Evolutionary conservation across 257 asterid genomes (phyloP), one percentile per base, ranked within the genome.

Genomic region (Fraxinus cuspidata): DNA sequence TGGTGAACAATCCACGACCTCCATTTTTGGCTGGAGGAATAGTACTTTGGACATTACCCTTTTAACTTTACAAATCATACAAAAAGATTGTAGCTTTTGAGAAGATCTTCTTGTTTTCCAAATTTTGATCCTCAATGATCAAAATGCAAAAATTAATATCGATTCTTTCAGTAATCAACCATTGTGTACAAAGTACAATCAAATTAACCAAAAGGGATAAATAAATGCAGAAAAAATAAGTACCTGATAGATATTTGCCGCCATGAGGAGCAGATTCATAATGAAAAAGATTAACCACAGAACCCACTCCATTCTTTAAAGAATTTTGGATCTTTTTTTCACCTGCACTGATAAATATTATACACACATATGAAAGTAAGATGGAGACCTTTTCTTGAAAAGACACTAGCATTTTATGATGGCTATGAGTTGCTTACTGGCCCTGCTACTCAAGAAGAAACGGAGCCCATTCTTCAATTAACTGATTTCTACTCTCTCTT

Each of bases 201-300:
- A 53, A 42, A 77, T 49, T 49, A 21, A 27, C 64, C 58, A 25
- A 75, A 25, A 63, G 53, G 32, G 40, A 34, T 42, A 35, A 51
- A 47, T 47, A 42, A 19, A 34, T 53, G 7, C 5, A 19, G 47
- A 7, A 3, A 27, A 21, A 44, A 10, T 19, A 37, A 42, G 6
- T 90, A 91, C 98, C 97, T 94, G 97, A 79, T 92, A 94, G 72
- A 92, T 85, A 82, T 88, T 85, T 47, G 89, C 84, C 49, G 86
- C 94, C 28, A 91, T 74, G 32, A 92, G 93, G 25, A 83, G 51
- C 19, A 92, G 83, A 78, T 88, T 90, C 73, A 86, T 74, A n/a
- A 78, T n/a, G 75, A 92, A 78, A 76, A 89, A 85, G 34, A 88
- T 53, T 25, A 91, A 8, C 98, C 98, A 94, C 23, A 88, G 80